Evolutionary conservation across 148 eudicot species (phyloP), one percentile per base, ranked within the genome.

Genomic region (Vaccinium vitisidaea): DNA sequence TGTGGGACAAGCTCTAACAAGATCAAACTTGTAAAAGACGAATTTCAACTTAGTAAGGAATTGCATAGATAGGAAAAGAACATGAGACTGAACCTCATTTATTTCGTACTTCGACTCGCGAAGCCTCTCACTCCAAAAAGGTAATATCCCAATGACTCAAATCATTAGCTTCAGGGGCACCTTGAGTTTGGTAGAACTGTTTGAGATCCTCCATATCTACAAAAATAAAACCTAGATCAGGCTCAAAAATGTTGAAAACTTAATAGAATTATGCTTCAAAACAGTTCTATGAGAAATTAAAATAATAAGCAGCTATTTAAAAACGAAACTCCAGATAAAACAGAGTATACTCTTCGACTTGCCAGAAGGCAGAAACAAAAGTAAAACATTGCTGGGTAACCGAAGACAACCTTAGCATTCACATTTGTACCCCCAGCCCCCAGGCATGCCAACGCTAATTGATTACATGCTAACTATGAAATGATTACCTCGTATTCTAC

Each of bases 101-200:
- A 97, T 92, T 84, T 97, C 98, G 83, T 93, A 97, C 85, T 97
- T 95, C 73, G 98, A 91, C 89, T 97, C 99, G 49, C 98, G 93
- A 32, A 97, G 98, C 90, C 99, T 95, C 91, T 97, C 99, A 93
- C 98, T 97, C 99, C 99, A 97, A 79, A 95, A 97, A 83, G 70
- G 84, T n/a, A 55, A 89, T 85, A 83, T 97, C 99, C 99, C 98
- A 97, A 83, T 95, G 96, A 53, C 84, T 88, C 89, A 97, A 90
- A 85, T 88, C 85, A 84, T 91, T 93, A 84, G 96, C 98, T 89
- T 97, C 98, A 58, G 88, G 88, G 75, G 94, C 94, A 83, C 98
- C 96, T 88, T 95, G 96, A 83, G 86, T 90, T 88, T 93, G 90
- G 80, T 92, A 80, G 84, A 95, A 97, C 80, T 77, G 85, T 90